phyloP scores from a whole-genome alignment of 2,329 filamentous ascomycete genomes.

The Fusarium fujikuroi region DNA sequence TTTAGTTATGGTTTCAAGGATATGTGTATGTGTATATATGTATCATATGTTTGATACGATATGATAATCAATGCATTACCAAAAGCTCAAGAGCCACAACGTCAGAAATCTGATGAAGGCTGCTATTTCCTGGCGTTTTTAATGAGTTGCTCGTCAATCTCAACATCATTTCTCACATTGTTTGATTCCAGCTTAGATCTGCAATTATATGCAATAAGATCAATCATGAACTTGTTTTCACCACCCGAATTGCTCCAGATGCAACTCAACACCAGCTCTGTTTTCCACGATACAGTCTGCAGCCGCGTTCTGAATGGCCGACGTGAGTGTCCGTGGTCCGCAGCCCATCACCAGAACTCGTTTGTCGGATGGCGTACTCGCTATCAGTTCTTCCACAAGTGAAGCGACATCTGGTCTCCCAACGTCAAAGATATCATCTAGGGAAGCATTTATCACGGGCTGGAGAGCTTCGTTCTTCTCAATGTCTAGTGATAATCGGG shows the following conservation, averaged over 20 bases:
- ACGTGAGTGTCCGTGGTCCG: slow-evolving; percentile 57
- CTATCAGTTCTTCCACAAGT: slow-evolving; percentile 50
- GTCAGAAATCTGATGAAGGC: background rate
- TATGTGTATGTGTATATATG: slow-evolving; percentile 17
- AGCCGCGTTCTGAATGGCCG: slow-evolving; percentile 54
- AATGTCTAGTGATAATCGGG: slow-evolving; percentile 7
- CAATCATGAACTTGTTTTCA: slow-evolving; percentile 32
- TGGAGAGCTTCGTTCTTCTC: slow-evolving; percentile 34
- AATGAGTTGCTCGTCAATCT: slow-evolving; percentile 4
- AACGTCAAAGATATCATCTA: slow-evolving; percentile 42
- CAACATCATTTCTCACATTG: background rate
- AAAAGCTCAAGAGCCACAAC: slow-evolving; percentile 25
- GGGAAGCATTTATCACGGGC: background rate
- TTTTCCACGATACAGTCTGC: slow-evolving; percentile 52
- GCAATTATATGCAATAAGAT: background rate
- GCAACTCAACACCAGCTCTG: slow-evolving; percentile 59
- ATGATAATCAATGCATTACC: slow-evolving; percentile 20
- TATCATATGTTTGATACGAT: slow-evolving; percentile 1
- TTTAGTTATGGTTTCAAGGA: slow-evolving; percentile 2
- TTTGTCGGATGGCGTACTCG: slow-evolving; percentile 42
- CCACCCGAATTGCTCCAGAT: slow-evolving; percentile 61
- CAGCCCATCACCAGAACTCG: slow-evolving; percentile 58
- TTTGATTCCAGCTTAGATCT: background rate
- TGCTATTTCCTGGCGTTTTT: background rate
- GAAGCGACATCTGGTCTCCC: slow-evolving; percentile 52